These are phyloP conservation scores for Gypsophila paniculata DNA, from an alignment of 179 eudicot genomes.

Conservation along the genomic window DNA sequence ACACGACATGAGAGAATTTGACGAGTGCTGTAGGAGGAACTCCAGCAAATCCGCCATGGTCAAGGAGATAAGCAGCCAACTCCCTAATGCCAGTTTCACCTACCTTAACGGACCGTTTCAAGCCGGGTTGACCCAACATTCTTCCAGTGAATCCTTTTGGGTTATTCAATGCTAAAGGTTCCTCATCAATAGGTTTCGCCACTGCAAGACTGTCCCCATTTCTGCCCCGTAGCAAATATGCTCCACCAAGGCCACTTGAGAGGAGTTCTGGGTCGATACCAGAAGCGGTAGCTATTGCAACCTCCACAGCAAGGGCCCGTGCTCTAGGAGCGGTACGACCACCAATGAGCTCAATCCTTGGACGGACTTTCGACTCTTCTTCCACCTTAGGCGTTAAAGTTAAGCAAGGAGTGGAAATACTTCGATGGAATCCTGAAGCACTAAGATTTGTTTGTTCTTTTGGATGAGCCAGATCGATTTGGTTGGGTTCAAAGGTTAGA, in stretches of 20 bases:
- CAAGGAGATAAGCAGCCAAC: conserved; percentile 85
- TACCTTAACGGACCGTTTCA: conserved; percentile 59
- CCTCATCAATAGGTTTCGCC: conserved; percentile 78
- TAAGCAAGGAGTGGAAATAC: conserved; percentile 88
- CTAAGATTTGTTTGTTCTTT: conserved; percentile 37
- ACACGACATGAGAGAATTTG: conserved; percentile 55
- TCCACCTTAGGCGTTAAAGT: conserved; percentile 41
- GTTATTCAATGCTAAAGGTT: conserved; percentile 67
- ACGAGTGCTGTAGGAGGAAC: conserved; percentile 93
- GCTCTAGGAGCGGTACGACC: conserved; percentile 56
- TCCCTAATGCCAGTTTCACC: conserved; percentile 85
- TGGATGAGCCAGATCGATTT: conserved; percentile 39
- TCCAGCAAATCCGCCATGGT: conserved; percentile 76
- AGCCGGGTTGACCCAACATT: conserved; percentile 68
- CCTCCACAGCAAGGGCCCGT: conserved; percentile 72
- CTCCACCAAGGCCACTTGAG: conserved; percentile 75
- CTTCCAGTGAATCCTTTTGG: conserved; percentile 76
- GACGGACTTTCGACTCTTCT: conserved; percentile 36
- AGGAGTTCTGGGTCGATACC: conserved; percentile 53
- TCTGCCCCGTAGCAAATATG: conserved; percentile 49
- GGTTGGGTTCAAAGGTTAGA: conserved; percentile 46
- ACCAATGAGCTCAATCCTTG: conserved; percentile 59
- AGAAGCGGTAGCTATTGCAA: conserved; percentile 70
- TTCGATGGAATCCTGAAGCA: conserved; percentile 50
- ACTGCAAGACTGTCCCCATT: conserved; percentile 59